These are phyloP conservation scores for Chamaecyparis obtusa DNA, from an alignment of 75 land plant genomes.

Conservation along the genomic window DNA sequence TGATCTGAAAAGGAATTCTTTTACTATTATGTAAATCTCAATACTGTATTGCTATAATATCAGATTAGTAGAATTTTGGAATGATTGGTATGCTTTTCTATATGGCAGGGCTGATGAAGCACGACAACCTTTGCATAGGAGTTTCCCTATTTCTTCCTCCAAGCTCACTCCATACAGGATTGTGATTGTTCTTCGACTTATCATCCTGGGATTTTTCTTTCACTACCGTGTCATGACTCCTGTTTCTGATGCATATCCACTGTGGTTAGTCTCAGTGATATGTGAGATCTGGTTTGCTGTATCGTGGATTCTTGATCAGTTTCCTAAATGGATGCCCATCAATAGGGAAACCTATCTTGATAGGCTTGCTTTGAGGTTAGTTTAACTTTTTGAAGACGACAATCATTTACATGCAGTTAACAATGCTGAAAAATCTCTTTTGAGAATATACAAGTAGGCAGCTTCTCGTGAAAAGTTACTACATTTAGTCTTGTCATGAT, in stretches of 20 bases:
- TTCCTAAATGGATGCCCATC: conserved; percentile 83
- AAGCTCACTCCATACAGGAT: conserved; percentile 77
- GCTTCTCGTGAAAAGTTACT: too few relatives aligned
- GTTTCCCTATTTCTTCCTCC: conserved; percentile 66
- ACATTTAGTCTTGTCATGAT: neutral
- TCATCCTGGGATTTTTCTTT: conserved; percentile 72
- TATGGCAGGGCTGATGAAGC: conserved; percentile 70
- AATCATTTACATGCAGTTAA: too few relatives aligned
- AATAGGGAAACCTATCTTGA: conserved; percentile 82
- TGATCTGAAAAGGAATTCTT: neutral
- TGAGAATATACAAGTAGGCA: too few relatives aligned
- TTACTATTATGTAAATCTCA: neutral
- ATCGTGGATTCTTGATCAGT: conserved; percentile 86
- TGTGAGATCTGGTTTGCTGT: conserved; percentile 90
- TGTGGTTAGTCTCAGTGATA: conserved; percentile 80
- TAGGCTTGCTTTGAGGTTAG: conserved; percentile 71
- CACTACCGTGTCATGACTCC: conserved; percentile 76
- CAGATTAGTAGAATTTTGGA: neutral
- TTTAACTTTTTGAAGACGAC: neutral
- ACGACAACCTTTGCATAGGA: conserved; percentile 67
- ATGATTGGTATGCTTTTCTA: neutral
- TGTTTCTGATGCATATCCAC: conserved; percentile 64
- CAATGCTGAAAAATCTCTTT: too few relatives aligned
- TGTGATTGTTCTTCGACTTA: conserved; percentile 77
- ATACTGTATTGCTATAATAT: neutral